phyloP scores from a whole-genome alignment of 1,284 basidiomycete genomes.

The Ganoderma sp. region DNA sequence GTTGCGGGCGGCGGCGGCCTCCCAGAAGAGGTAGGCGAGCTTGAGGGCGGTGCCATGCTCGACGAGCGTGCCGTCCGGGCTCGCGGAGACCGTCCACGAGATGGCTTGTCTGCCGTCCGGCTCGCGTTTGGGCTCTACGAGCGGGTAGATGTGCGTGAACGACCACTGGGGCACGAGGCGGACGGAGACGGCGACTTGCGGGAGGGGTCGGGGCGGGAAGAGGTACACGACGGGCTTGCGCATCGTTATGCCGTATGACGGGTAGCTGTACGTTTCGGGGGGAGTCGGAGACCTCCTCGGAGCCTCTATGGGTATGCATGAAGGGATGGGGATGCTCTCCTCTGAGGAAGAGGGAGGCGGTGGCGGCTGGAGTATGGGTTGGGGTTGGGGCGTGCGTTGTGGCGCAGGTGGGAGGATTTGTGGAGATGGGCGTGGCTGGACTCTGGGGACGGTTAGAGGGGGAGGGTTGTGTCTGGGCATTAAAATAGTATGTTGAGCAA shows the following conservation, averaged over 20 bases:
- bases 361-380: neutral
- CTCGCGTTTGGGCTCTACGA: neutral
- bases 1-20: constrained; percentile 31
- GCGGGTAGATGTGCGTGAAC: constrained; percentile 20
- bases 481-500: too few relatives aligned
- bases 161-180: constrained; percentile 18
- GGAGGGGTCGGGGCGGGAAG: constrained; percentile 3
- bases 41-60: constrained; percentile 4
- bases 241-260: neutral
- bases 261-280: neutral
- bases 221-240: constrained; percentile 18
- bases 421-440: neutral
- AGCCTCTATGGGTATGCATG: neutral
- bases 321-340: neutral
- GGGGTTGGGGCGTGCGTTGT: neutral
- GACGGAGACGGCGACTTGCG: constrained; percentile 5
- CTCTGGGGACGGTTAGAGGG: neutral
- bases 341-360: neutral
- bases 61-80: constrained; percentile 10
- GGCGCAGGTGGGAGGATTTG: neutral
- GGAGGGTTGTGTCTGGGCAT: neutral
- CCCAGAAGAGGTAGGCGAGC: constrained; percentile 40
- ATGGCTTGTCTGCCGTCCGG: constrained; percentile 23
- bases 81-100: constrained; percentile 29
- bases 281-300: neutral